Evolutionary conservation across 768 basidiomycete species (phyloP), one percentile per base, ranked within the genome.

Genomic region (Favolaschia claudopus): DNA sequence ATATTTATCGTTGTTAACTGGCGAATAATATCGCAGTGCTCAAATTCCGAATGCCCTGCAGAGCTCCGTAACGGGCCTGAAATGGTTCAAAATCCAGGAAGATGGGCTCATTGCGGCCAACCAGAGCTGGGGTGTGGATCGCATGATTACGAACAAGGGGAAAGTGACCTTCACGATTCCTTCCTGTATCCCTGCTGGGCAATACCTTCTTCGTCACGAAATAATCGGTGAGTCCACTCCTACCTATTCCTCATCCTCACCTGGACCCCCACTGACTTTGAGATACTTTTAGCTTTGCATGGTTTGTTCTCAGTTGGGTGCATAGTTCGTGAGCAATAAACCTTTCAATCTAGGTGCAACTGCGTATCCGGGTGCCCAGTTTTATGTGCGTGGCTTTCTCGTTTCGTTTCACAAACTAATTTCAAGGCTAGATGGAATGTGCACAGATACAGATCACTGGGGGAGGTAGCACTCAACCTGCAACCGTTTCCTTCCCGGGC

Each of bases 361-460:
- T 0, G 52, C 61, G 7, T 85, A 84, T 64, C 83, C 82, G 33
- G 85, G 85, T 33, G 85, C 85, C 20, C 84, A 86, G 57, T 75
- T 87, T 74, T 87, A 85, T 63, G 83, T 81, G 54, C 50, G 75
- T 69, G 13, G 34, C 33, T 64, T 63, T 31, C 47, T 58, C 40
- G 13, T 17, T 40, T 20, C 31, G 14, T 63, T 40, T 17, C 15
- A n/a, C 34, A 19, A 33, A 39, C 7, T 46, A 13, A 28, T 10
- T 50, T 33, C 38, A 39, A 24, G 38, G 5, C 39, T 47, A 82
- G 79, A 80, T 82, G 79, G 77, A 77, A 52, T 83, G 82, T 51
- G 82, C 77, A 7, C 82, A 83, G 60, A 58, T 84, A 39, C 63
- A 73, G 36, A 76, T 84, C 49, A 79, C 79, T 7, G 80, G 80